Conservation (phyloP, 1,284 basidiomycete species). For the Cystobasidium sp. region DNA sequence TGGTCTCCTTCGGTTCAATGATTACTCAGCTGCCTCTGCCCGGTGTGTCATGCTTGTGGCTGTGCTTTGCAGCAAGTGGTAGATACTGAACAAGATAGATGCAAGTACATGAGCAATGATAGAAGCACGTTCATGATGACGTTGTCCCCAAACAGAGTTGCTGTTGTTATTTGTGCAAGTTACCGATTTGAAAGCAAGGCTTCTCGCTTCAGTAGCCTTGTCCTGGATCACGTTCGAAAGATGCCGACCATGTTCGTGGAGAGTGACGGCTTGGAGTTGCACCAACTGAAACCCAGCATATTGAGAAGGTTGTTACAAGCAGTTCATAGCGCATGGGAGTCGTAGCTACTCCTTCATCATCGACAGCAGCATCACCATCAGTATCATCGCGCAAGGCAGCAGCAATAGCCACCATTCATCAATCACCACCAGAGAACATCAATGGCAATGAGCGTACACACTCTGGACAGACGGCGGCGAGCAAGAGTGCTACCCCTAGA, state of each 20-base stretch:
- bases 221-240: no score
- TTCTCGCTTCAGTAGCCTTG: no score
- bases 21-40: conserved; percentile 4
- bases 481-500: background rate
- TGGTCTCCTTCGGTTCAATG: background rate
- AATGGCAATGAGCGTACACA: no score
- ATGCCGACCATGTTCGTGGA: no score
- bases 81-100: background rate
- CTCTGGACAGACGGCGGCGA: background rate
- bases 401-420: background rate
- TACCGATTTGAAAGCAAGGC: no score
- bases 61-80: background rate
- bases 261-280: no score
- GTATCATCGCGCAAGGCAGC: background rate
- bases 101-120: no score
- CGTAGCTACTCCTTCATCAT: conserved; percentile 10
- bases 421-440: no score
- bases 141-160: no score
- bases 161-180: no score
- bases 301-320: background rate
- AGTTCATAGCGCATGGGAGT: conserved; percentile 13
- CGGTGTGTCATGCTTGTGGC: background rate
- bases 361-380: background rate
- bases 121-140: no score
- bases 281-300: no score